Base-by-base conservation (phyloP, 179 eudicot genomes). In the Dionaea muscipula region DNA sequence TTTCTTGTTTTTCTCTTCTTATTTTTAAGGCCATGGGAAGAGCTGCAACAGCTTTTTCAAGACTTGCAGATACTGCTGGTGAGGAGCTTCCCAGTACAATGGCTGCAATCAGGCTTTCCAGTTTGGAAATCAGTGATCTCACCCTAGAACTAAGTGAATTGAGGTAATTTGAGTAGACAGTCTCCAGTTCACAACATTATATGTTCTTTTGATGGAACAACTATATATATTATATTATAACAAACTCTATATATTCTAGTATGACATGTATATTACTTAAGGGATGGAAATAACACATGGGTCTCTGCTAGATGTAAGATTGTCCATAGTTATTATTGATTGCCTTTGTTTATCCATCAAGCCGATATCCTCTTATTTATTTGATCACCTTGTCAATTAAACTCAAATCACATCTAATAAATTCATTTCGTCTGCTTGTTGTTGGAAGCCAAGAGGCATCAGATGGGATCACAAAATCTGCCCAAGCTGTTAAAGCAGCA, bases 81-180 rank as follows among this genome's bases (percentile, higher is more conserved):
- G 90, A 86, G 65, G 95, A 86, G 58, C 82, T 90, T 46, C 95
- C 97, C 8, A 94, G 72, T 55, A 90, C 95, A 46, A 90, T 90
- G 97, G 97, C 90, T 59, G 84, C 95, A 41, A 75, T 86, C 38
- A 81, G 95, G 33, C 68, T 90, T 68, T 90, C 95, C 57, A 94
- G 97, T 44, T 86, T 90, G 97, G 97, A 90, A 72, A 80, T 90
- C 60, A 86, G 95, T 72, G 95, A 90, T 70, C 72, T 90, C 39
- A 86, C 95, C 18, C 83, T 82, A 78, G 97, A 86, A 84, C 85
- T 90, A 31, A 86, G 85, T 69, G 95, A 86, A 60, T 61, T 90
- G 44, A 95, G 95, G 97, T 90, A 46, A 66, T 31, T 31, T 31
- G 35, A 31, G 35, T 31, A 4, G 35, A 31, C 1, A 11, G 5